These are phyloP conservation scores for Diplodia sapinea DNA, from an alignment of 2,329 filamentous ascomycete species.

Conservation along the genomic window DNA sequence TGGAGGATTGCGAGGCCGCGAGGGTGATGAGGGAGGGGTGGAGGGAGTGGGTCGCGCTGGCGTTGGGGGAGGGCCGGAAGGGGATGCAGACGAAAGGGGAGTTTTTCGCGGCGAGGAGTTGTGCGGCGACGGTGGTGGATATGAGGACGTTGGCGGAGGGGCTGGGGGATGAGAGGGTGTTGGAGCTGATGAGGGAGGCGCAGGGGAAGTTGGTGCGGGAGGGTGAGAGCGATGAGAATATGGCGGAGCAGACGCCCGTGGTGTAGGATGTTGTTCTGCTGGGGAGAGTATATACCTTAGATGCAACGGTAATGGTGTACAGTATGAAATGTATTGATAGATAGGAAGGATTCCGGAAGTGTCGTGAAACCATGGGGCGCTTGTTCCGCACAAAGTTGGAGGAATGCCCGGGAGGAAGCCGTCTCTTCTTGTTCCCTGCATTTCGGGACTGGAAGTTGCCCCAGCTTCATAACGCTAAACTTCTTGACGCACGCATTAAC, in stretches of 20 bases:
- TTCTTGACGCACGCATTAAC: too few species aligned
- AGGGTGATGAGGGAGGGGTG: conserved; percentile 24
- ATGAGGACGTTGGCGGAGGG: conserved; percentile 38
- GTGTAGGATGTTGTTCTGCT: not conserved
- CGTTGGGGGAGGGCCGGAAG: not conserved
- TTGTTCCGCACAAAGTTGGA: too few species aligned
- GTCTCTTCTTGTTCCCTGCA: too few species aligned
- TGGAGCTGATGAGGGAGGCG: conserved; percentile 39
- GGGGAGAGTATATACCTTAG: not conserved
- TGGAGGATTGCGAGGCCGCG: conserved; percentile 39
- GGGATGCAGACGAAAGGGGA: conserved; percentile 37
- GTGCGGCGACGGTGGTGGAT: conserved; percentile 39
- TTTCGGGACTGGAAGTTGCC: too few species aligned
- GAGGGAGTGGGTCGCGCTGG: not conserved
- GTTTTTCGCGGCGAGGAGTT: conserved; percentile 42
- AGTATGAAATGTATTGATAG: too few species aligned
- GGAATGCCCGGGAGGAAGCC: too few species aligned
- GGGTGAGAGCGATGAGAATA: not conserved
- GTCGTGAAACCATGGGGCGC: too few species aligned
- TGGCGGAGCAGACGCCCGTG: conserved; percentile 1
- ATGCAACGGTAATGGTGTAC: not conserved
- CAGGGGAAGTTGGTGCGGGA: conserved; percentile 8
- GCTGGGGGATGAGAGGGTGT: conserved; percentile 43
- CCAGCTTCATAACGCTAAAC: too few species aligned
- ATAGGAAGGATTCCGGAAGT: too few species aligned